Evolutionary conservation across 2,329 filamentous ascomycete genomes (phyloP).

Genomic region (Cordyceps tenuipes): DNA sequence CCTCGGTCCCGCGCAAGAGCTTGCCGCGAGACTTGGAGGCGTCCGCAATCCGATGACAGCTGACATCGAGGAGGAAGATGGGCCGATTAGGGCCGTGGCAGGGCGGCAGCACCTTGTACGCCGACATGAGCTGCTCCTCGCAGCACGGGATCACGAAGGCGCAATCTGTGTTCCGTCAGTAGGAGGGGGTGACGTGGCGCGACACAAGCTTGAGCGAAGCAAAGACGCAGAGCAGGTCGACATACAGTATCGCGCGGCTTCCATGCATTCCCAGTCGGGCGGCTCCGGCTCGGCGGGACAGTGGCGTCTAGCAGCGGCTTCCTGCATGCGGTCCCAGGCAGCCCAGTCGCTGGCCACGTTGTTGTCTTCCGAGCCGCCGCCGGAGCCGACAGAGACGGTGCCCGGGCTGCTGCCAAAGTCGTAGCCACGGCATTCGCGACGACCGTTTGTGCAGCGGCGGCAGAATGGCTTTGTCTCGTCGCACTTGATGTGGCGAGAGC

Average conservation of each 20-base stretch:
- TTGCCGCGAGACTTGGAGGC: not conserved
- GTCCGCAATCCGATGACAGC: not conserved
- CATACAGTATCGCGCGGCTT: slow-evolving; percentile 2
- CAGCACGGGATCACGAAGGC: not conserved
- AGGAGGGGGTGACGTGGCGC: not conserved
- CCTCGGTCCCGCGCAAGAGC: not conserved
- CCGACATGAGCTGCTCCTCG: not conserved
- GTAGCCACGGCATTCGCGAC: not conserved
- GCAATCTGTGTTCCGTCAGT: not conserved
- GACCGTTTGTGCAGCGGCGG: not conserved
- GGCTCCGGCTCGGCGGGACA: not conserved
- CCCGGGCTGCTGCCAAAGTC: not conserved
- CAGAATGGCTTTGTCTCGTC: not conserved
- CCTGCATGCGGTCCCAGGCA: not conserved
- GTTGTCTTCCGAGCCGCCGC: not conserved
- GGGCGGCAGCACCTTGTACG: not conserved
- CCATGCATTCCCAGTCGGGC: slow-evolving; percentile 1
- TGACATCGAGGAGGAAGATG: slow-evolving; percentile 4
- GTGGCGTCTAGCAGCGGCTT: not conserved
- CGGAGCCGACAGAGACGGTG: not conserved
- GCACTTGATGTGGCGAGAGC: not conserved
- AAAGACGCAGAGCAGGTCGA: not conserved
- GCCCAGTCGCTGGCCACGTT: not conserved
- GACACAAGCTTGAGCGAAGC: not conserved
- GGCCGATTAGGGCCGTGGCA: not conserved